Percentiles rank a stretch among this genome's conserved stretches.
Evolutionary conservation across 2,329 filamentous ascomycete genomes (phyloP).

Genomic region (Magnaporthiopsis incrustans): DNA sequence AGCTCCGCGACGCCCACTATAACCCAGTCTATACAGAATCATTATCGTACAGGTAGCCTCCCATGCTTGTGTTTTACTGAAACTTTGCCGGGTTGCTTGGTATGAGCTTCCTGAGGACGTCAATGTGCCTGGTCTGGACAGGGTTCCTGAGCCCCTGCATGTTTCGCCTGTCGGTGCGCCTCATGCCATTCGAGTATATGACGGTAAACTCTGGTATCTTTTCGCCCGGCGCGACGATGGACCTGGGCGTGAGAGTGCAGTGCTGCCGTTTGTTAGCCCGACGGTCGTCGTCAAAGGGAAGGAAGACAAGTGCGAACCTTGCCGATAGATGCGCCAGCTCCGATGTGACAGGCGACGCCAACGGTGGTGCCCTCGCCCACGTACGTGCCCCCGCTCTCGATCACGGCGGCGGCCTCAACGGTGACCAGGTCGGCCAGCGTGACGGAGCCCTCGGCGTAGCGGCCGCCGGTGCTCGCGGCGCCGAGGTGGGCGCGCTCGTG

Average conservation of each 20-base stretch:
- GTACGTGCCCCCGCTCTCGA: conserved; percentile 56
- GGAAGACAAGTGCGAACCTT: conserved; percentile 37
- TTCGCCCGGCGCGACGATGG: conserved; percentile 48
- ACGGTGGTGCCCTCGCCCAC: conserved; percentile 53
- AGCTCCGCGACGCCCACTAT: background rate
- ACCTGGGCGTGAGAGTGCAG: conserved; percentile 62
- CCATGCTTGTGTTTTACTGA: conserved; percentile 17
- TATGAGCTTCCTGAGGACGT: conserved; percentile 59
- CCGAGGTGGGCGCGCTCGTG: conserved; percentile 60
- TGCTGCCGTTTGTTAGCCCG: conserved; percentile 35
- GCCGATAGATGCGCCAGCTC: conserved; percentile 52
- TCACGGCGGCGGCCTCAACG: conserved; percentile 48
- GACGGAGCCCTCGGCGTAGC: conserved; percentile 37
- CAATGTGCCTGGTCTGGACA: conserved; percentile 58
- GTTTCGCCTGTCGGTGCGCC: conserved; percentile 50
- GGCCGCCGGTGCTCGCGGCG: conserved; percentile 26
- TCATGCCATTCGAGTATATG: conserved; percentile 56
- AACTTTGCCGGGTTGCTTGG: conserved; percentile 51
- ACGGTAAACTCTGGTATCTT: conserved; percentile 60
- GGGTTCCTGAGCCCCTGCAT: conserved; percentile 55
- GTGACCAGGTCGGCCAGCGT: conserved; percentile 52
- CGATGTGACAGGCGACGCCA: conserved; percentile 52
- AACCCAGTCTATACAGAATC: background rate
- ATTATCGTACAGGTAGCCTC: background rate
- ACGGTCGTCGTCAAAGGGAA: background rate